phyloP scores from a whole-genome alignment of 495 filamentous ascomycete species.

The Neurospora sp. region DNA sequence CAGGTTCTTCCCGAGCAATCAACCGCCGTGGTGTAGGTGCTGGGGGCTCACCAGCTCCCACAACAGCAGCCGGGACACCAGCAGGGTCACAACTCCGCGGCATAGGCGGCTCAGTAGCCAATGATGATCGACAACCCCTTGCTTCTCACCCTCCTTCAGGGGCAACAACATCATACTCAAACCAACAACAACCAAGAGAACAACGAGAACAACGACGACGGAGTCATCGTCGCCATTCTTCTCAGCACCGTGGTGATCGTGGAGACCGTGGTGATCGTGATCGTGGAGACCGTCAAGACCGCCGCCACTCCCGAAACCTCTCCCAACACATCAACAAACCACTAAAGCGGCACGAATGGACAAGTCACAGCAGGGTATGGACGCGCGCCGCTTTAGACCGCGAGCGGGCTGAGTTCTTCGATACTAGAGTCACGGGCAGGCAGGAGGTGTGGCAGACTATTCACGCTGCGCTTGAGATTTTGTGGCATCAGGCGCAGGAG shows the following conservation, averaged over 20 bases:
- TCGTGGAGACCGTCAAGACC: slow-evolving; percentile 2
- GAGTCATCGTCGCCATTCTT: not conserved
- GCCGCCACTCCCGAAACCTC: slow-evolving; percentile 10
- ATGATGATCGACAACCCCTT: slow-evolving; percentile 12
- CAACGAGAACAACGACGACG: not conserved
- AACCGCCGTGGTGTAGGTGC: slow-evolving; percentile 11
- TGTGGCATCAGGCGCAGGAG: slow-evolving; percentile 30
- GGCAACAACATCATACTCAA: not conserved
- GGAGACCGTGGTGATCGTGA: not conserved
- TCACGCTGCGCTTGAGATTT: slow-evolving; percentile 49
- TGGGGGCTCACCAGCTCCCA: not conserved
- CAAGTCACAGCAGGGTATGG: slow-evolving; percentile 33
- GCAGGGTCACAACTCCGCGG: not conserved
- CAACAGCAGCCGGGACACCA: slow-evolving; percentile 3
- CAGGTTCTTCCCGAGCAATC: slow-evolving; percentile 34
- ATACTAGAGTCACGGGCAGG: slow-evolving; percentile 69
- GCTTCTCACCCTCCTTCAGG: not conserved
- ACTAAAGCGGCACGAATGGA: slow-evolving; percentile 38
- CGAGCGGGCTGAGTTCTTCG: slow-evolving; percentile 61
- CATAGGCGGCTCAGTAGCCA: not conserved
- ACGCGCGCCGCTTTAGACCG: slow-evolving; percentile 31
- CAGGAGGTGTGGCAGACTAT: slow-evolving; percentile 71
- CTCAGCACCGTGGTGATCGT: not conserved
- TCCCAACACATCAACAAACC: slow-evolving; percentile 42
- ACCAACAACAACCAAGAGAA: not conserved